A percentile compares a stretch with the other conserved stretches of the same genome.
Evolutionary conservation across 345 rosid genomes (phyloP).

Genomic region (Euphorbia pulcherrima): DNA sequence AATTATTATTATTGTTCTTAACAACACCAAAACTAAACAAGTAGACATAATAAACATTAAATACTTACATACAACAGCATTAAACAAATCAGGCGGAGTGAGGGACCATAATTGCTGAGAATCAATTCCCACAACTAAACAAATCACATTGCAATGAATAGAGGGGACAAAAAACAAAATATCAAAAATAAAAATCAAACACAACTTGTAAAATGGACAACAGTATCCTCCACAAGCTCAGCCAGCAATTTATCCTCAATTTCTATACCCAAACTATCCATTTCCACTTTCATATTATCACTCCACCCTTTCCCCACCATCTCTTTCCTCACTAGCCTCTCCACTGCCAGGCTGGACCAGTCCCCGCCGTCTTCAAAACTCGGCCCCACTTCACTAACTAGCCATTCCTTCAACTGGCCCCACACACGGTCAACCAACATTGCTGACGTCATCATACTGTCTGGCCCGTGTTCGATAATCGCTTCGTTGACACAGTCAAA

Average conservation of each 20-base stretch:
- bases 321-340: constrained; percentile 62
- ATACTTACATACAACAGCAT: constrained; percentile 13
- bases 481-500: constrained; percentile 72
- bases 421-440: constrained; percentile 57
- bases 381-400: constrained; percentile 34
- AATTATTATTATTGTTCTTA: not conserved
- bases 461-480: constrained; percentile 40
- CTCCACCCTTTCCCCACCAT: constrained; percentile 69
- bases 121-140: constrained; percentile 24
- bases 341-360: constrained; percentile 57
- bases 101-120: constrained; percentile 19
- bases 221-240: constrained; percentile 79
- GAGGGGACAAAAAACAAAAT: not conserved
- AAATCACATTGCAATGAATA: constrained; percentile 14
- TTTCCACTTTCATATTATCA: constrained; percentile 44
- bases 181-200: constrained; percentile 11
- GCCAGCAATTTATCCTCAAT: constrained; percentile 60
- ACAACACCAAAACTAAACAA: constrained; percentile 9
- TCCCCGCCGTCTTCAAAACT: constrained; percentile 42
- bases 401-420: constrained; percentile 63
- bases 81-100: constrained; percentile 23
- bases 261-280: constrained; percentile 47
- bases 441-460: constrained; percentile 19
- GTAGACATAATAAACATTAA: constrained; percentile 5
- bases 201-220: constrained; percentile 37